Percentiles rank a stretch among this genome's conserved stretches.
Conservation (phyloP, 2,329 filamentous ascomycete species). For the Penicillium sp. region DNA sequence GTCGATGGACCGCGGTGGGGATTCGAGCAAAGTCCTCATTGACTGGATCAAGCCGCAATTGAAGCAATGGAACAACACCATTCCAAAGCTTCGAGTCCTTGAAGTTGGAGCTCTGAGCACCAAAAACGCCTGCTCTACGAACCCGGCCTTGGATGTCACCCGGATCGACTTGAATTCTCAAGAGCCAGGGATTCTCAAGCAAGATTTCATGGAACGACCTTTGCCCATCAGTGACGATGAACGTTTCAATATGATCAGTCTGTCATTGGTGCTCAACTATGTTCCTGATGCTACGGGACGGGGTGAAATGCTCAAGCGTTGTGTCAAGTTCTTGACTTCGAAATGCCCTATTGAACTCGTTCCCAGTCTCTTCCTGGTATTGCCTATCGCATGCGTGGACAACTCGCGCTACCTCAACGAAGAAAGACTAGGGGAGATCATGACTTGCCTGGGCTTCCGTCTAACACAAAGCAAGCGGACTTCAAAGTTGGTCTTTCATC, state of each 20-base stretch:
- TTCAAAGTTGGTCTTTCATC: constrained; percentile 79
- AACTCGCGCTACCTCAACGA: constrained; percentile 91
- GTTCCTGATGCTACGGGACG: constrained; percentile 73
- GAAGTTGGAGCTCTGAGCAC: constrained; percentile 87
- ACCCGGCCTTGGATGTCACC: constrained; percentile 67
- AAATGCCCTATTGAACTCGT: constrained; percentile 30
- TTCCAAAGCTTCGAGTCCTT: constrained; percentile 61
- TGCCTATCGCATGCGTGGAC: constrained; percentile 80
- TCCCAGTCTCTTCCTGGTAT: constrained; percentile 74
- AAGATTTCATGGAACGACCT: constrained; percentile 91
- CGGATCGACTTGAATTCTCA: constrained; percentile 92
- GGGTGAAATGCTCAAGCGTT: constrained; percentile 81
- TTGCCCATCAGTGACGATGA: constrained; percentile 61
- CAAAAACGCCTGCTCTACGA: constrained; percentile 77
- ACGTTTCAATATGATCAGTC: constrained; percentile 82
- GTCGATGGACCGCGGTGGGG: constrained; percentile 59
- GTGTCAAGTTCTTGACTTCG: constrained; percentile 64
- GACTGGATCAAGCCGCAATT: constrained; percentile 53
- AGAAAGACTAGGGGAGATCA: constrained; percentile 65
- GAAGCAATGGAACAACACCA: constrained; percentile 18
- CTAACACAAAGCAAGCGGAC: constrained; percentile 68
- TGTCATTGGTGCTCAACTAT: constrained; percentile 92
- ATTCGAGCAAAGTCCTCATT: constrained; percentile 59
- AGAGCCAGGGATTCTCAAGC: constrained; percentile 70
- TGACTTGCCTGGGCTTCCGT: constrained; percentile 72